Percentiles rank a stretch among this genome's conserved stretches.
Evolutionary conservation across 2,329 filamentous ascomycete species (phyloP).

Genomic region (Waltergamsia citrina): DNA sequence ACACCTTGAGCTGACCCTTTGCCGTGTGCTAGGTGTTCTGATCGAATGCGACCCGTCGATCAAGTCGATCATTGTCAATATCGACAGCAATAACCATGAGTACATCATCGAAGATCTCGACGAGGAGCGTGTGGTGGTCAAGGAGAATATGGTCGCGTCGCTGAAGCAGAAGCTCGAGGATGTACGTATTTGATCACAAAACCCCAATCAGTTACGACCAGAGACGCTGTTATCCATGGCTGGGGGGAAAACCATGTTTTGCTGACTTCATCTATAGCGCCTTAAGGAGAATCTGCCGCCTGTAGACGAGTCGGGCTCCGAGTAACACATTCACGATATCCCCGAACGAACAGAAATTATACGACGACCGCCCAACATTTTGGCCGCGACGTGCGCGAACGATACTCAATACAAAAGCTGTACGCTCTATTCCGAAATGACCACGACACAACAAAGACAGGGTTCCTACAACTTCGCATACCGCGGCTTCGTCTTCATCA

Average conservation of each 20-base stretch:
- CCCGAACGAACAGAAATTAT: no score
- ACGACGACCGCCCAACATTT: conserved; percentile 6
- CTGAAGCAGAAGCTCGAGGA: conserved; percentile 62
- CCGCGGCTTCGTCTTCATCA: conserved; percentile 69
- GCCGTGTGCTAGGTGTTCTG: conserved; percentile 53
- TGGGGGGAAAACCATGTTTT: conserved; percentile 5
- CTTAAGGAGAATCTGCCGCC: conserved; percentile 42
- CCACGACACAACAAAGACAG: background rate
- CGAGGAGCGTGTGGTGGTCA: conserved; percentile 66
- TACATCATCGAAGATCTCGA: conserved; percentile 76
- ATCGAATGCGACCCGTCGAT: conserved; percentile 81
- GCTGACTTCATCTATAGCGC: conserved; percentile 21
- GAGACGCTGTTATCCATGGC: background rate
- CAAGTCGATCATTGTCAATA: conserved; percentile 74
- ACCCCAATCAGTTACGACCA: no score
- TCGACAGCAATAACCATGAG: conserved; percentile 60
- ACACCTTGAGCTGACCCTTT: background rate
- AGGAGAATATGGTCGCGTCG: conserved; percentile 59
- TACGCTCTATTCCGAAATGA: background rate
- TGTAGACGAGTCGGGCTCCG: conserved; percentile 42
- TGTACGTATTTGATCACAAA: no score
- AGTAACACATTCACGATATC: conserved; percentile 19
- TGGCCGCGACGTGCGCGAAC: background rate
- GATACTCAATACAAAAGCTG: background rate
- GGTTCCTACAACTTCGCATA: conserved; percentile 77